Conservation (phyloP, 192 early-diverging fungal genomes). For the Entomortierella parvispora region DNA sequence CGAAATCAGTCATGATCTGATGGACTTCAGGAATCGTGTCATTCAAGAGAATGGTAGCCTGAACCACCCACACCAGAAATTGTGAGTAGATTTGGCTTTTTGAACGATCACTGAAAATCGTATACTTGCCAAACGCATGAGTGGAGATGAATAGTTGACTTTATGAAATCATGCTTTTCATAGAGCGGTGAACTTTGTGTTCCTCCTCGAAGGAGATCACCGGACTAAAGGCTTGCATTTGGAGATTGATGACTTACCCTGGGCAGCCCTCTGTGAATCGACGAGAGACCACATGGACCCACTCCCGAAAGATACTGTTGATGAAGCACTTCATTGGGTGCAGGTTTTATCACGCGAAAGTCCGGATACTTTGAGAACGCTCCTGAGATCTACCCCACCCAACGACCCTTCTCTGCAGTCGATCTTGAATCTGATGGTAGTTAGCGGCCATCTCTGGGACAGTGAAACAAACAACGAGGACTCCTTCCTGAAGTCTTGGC, state of each 20-base stretch:
- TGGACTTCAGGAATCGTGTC: slow-evolving; percentile 19
- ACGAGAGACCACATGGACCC: background rate
- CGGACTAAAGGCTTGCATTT: slow-evolving; percentile 1
- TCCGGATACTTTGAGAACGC: background rate
- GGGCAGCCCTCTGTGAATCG: slow-evolving; percentile 7
- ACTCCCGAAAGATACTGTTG: background rate
- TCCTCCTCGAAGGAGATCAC: slow-evolving; percentile 11
- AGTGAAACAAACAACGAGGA: slow-evolving; percentile 12
- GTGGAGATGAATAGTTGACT: slow-evolving; percentile 5
- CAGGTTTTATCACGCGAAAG: background rate
- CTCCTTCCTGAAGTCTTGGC: slow-evolving; percentile 8
- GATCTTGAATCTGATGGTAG: background rate
- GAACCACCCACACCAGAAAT: slow-evolving; percentile 4
- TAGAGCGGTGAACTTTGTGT: slow-evolving; percentile 15
- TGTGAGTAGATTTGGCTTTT: slow-evolving; percentile 14
- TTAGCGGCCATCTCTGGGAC: slow-evolving; percentile 10
- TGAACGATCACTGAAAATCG: background rate
- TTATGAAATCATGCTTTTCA: slow-evolving; percentile 11
- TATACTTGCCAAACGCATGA: slow-evolving; percentile 11
- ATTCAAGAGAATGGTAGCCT: slow-evolving; percentile 11
- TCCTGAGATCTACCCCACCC: background rate
- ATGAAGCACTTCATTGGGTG: slow-evolving; percentile 10
- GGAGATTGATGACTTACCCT: slow-evolving; percentile 7
- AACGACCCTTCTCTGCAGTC: slow-evolving; percentile 3
- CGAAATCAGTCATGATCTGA: slow-evolving; percentile 7